Evolutionary conservation across 331 rosid genomes (phyloP).

Genomic region (Rhamnella rubrinervis): DNA sequence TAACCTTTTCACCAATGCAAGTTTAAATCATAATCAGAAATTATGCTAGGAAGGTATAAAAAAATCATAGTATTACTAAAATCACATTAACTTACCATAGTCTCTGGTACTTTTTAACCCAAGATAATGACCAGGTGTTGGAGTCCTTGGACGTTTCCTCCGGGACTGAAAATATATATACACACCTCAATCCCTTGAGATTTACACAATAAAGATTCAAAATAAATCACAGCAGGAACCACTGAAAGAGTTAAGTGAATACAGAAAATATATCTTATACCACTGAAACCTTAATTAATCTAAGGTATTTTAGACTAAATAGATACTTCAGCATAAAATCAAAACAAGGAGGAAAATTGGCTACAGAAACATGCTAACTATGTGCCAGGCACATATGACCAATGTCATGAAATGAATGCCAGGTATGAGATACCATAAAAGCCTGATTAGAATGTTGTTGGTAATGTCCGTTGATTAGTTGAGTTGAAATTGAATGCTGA

Average conservation of each 20-base stretch:
- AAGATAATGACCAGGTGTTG: constrained; percentile 96
- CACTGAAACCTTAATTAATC: background rate
- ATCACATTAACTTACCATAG: constrained; percentile 47
- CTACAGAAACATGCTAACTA: constrained; percentile 21
- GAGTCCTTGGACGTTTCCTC: constrained; percentile 91
- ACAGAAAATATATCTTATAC: constrained; percentile 10
- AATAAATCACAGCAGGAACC: constrained; percentile 7
- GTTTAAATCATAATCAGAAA: constrained; percentile 11
- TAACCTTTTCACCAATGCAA: constrained; percentile 36
- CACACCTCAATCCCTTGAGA: constrained; percentile 21
- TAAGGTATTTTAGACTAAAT: background rate
- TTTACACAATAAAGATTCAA: constrained; percentile 12
- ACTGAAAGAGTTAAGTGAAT: background rate
- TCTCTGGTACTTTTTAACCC: constrained; percentile 90
- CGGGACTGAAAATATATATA: constrained; percentile 76
- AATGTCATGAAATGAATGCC: constrained; percentile 55
- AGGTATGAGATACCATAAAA: constrained; percentile 85
- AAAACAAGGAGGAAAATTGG: constrained; percentile 17
- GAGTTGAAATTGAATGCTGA: constrained; percentile 98
- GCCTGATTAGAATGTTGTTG: constrained; percentile 90
- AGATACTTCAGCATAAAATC: constrained; percentile 1
- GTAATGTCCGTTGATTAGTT: constrained; percentile 96
- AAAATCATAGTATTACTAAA: background rate
- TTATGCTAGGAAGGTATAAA: background rate
- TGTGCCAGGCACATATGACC: constrained; percentile 44